These are phyloP conservation scores for Apophysomyces elegans DNA, from an alignment of 371 early-diverging fungal species.

Conservation along the genomic window DNA sequence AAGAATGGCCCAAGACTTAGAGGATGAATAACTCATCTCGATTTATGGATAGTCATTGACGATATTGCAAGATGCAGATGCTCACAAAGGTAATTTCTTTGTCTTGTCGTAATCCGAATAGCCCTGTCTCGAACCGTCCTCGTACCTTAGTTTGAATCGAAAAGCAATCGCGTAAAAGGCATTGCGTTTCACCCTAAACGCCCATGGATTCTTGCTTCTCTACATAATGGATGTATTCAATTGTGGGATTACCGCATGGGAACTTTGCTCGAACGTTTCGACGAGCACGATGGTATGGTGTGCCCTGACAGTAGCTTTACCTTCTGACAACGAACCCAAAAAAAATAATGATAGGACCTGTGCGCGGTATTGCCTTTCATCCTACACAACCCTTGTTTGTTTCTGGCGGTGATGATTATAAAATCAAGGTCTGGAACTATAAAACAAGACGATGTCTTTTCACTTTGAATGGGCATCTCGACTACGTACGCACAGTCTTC, in stretches of 20 bases:
- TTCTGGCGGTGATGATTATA: constrained; percentile 99
- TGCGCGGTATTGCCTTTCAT: constrained; percentile 98
- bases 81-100: constrained; percentile 73
- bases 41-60: constrained; percentile 9
- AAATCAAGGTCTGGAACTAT: constrained; percentile 99
- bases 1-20: not conserved
- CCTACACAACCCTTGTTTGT: constrained; percentile 98
- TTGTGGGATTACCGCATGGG: constrained; percentile 99
- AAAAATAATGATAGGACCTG: constrained; percentile 78
- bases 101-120: not conserved
- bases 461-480: constrained; percentile 97
- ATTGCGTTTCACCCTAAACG: constrained; percentile 98
- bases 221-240: constrained; percentile 98
- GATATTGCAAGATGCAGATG: constrained; percentile 73
- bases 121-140: constrained; percentile 2
- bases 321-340: not conserved
- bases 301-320: not conserved
- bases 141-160: constrained; percentile 89
- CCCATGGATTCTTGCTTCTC: constrained; percentile 96
- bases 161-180: constrained; percentile 97
- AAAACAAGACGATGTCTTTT: constrained; percentile 95
- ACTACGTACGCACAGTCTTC: constrained; percentile 97
- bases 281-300: constrained; percentile 95
- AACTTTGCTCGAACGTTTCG: constrained; percentile 95
- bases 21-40: not conserved